phyloP scores from a whole-genome alignment of 495 filamentous ascomycete genomes.

The Zalerion maritima region DNA sequence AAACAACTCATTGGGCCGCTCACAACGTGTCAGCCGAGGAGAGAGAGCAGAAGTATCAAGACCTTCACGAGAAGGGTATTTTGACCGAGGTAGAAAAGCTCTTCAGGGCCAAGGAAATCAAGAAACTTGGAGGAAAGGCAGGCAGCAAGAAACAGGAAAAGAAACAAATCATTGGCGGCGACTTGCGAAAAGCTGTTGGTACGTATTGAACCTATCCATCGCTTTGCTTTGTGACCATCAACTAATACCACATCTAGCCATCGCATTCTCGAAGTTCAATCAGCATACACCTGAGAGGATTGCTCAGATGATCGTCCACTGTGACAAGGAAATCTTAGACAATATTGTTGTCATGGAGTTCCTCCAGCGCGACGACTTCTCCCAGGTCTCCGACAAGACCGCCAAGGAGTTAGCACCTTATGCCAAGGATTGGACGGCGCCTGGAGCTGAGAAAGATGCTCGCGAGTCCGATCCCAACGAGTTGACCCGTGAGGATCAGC shows the following conservation, averaged over 20 bases:
- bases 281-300: constrained; percentile 65
- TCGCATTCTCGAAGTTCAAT: constrained; percentile 81
- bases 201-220: constrained; percentile 14
- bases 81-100: constrained; percentile 94
- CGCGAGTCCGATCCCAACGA: constrained; percentile 81
- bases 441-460: constrained; percentile 61
- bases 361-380: constrained; percentile 79
- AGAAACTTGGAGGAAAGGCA: constrained; percentile 55
- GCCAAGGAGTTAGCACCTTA: constrained; percentile 88
- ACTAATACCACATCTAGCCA: constrained; percentile 38
- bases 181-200: constrained; percentile 79
- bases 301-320: constrained; percentile 87
- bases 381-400: constrained; percentile 78
- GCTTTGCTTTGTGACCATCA: background rate
- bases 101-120: constrained; percentile 95
- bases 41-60: constrained; percentile 88
- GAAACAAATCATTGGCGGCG: constrained; percentile 90
- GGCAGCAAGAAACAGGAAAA: constrained; percentile 72
- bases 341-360: constrained; percentile 97
- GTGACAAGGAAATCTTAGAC: constrained; percentile 80
- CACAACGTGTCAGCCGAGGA: constrained; percentile 68
- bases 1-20: constrained; percentile 89
- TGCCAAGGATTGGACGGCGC: constrained; percentile 89
- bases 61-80: constrained; percentile 83
- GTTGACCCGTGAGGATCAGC: constrained; percentile 86